These are phyloP conservation scores for Grosmannia serpens DNA, from an alignment of 2,329 filamentous ascomycete species.

Conservation along the genomic window DNA sequence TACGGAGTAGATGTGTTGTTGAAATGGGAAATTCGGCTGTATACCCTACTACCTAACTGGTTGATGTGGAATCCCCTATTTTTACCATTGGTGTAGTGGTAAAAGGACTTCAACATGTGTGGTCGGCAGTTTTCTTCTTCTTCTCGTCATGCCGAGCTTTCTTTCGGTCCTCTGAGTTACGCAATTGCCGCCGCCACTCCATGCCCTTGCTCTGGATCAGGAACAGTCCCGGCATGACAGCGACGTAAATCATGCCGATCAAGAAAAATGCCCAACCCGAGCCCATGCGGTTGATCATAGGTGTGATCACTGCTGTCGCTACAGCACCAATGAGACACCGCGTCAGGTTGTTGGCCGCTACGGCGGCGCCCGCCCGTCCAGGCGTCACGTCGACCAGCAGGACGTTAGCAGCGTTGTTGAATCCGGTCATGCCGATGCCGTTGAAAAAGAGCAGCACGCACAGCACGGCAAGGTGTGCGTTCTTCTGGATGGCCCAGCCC, in stretches of 20 bases:
- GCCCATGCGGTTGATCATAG: constrained; percentile 39
- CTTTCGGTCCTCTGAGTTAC: constrained; percentile 17
- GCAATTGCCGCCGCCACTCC: constrained; percentile 28
- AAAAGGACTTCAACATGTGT: too few relatives aligned
- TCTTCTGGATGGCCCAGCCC: constrained; percentile 38
- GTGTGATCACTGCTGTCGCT: constrained; percentile 37
- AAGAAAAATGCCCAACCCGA: constrained; percentile 40
- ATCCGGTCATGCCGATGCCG: constrained; percentile 39
- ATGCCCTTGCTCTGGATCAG: constrained; percentile 30
- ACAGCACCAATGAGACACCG: constrained; percentile 43
- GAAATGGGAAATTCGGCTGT: too few relatives aligned
- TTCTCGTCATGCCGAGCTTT: constrained; percentile 5
- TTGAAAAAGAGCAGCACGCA: constrained; percentile 34
- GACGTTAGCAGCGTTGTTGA: constrained; percentile 39
- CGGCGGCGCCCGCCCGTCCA: constrained; percentile 37
- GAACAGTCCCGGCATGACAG: constrained; percentile 27
- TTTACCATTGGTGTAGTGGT: too few relatives aligned
- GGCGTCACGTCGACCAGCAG: constrained; percentile 47
- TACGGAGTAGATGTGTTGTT: too few relatives aligned
- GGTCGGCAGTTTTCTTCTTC: too few relatives aligned
- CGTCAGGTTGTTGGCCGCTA: constrained; percentile 44
- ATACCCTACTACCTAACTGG: too few relatives aligned
- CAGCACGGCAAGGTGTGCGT: constrained; percentile 31
- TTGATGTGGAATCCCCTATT: too few relatives aligned
- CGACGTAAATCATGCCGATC: constrained; percentile 29